Evolutionary conservation across 2,329 filamentous ascomycete genomes (phyloP), one percentile per base, ranked within the genome.

Genomic region (Penicillium thymicola): DNA sequence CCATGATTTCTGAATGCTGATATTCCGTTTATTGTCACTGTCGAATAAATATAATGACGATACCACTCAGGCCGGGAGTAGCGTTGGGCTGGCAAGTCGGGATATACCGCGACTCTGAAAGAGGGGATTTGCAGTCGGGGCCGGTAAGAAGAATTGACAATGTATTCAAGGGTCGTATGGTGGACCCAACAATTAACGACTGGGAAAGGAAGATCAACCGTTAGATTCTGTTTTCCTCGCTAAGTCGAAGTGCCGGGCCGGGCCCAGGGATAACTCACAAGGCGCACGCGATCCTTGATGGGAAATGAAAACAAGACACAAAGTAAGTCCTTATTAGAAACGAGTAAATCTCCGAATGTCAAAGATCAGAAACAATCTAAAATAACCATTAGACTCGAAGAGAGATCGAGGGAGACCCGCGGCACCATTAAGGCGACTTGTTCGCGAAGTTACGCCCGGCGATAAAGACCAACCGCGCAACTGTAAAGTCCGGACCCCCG

Each of bases 1-100:
- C 75, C 78, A 80, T 80, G 45, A 30, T 70, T 51, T 50, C 25
- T 46, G 11, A 41, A 18, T 34, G 36, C 6, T 43, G 45, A 18
- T 21, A 25, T 18, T 30, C 30, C 9, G 21, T 21, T 16, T 34
- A 16, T 7, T 34, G 1, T 32, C 38, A 10, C 38, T 28, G 11
- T 36, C 21, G 2, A 27, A n/a, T 13, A 14, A 40, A 43, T 51
- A 28, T 43, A 41, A 30, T 30, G 28, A 55, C 21, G 27, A 34
- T 30, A 23, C 16, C 38, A 32, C 34, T 23, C 37, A 23, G n/a
- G 37, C 44, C n/a, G 27, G 21, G 14, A n/a, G 16, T 52, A 36
- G 10, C 25, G 23, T 30, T 18, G 25, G n/a, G 47, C 21, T 30
- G 40, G n/a, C 18, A 16, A 55, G 44, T 27, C 21, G 23, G 32